Evolutionary conservation across 2,329 filamentous ascomycete genomes (phyloP).

Genomic region (Aspergillus quadricinctus): DNA sequence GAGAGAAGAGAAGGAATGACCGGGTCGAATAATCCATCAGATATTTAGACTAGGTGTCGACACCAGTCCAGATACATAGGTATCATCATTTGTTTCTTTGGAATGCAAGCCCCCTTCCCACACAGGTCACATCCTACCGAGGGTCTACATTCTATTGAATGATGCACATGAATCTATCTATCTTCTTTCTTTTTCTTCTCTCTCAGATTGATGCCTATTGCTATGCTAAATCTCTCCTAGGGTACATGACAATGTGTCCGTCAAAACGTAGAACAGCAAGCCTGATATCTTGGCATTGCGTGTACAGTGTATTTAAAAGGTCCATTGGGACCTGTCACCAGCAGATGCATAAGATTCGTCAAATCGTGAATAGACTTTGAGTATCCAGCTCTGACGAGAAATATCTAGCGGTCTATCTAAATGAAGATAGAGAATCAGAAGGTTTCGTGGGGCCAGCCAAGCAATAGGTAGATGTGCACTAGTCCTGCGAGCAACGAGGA

Average conservation of each 20-base stretch:
- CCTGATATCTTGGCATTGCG: background rate
- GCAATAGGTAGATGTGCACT: slow-evolving; percentile 18
- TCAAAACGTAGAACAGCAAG: background rate
- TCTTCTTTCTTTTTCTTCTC: background rate
- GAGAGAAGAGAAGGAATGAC: background rate
- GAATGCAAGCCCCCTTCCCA: background rate
- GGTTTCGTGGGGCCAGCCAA: slow-evolving; percentile 12
- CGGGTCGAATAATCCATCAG: background rate
- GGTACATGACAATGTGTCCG: background rate
- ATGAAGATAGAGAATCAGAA: slow-evolving; percentile 1
- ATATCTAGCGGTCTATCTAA: background rate
- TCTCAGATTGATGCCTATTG: background rate
- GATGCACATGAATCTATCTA: background rate
- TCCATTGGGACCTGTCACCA: background rate
- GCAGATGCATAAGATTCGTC: background rate
- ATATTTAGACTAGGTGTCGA: background rate
- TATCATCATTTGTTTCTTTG: background rate
- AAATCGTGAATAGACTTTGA: background rate
- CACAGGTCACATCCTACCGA: background rate
- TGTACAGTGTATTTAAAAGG: background rate
- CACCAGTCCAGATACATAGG: too few species aligned
- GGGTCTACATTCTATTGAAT: background rate
- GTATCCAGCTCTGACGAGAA: background rate
- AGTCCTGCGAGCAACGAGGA: slow-evolving; percentile 14
- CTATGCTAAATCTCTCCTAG: background rate